Evolutionary conservation across 169 alveolate species (phyloP), one percentile per base, ranked within the genome.

Genomic region (Cryptosporidium muris): DNA sequence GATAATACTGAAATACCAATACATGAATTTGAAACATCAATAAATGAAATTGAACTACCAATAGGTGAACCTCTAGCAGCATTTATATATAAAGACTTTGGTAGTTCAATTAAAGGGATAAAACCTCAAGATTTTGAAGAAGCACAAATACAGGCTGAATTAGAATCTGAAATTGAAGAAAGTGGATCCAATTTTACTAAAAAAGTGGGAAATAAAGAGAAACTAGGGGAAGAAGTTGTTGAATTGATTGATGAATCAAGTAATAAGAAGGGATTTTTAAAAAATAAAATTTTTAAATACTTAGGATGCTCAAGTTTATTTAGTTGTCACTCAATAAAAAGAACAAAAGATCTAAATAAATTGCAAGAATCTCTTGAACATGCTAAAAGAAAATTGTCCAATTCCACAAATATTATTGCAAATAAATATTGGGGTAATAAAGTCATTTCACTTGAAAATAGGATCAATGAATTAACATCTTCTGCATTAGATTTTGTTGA

Each of bases 401-500:
- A 2, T 36, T 25, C 80, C 2, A 64, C 16, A 11, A 64, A 25
- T 42, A 43, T 2, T 34, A 0, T 64, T 2, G 2, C 3, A 3
- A 45, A 2, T 47, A 64, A 1, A 45, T 0, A 9, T 9, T 14
- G 43, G 0, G 47, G 8, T 9, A 16, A 4, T 3, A 64, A 47
- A n/a, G 62, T 64, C 7, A 40, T 2, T 14, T 47, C 8, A 9
- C 45, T 64, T 9, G 38, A 64, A 8, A 14, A n/a, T 0, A 64
- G 25, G 37, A 38, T 64, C 11, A 5, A 40, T 11, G 48, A 45
- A 45, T 7, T 64, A 64, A 45, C 80, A 0, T 54, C 16, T 1
- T 8, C 9, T 0, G 60, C 80, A 5, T 42, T 64, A 38, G 80
- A 64, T 45, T 1, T 40, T 34, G 62, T 64, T 37, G 65, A 60